phyloP scores from a whole-genome alignment of 805 yeast species.

The Yarrowia phangngaensis region DNA sequence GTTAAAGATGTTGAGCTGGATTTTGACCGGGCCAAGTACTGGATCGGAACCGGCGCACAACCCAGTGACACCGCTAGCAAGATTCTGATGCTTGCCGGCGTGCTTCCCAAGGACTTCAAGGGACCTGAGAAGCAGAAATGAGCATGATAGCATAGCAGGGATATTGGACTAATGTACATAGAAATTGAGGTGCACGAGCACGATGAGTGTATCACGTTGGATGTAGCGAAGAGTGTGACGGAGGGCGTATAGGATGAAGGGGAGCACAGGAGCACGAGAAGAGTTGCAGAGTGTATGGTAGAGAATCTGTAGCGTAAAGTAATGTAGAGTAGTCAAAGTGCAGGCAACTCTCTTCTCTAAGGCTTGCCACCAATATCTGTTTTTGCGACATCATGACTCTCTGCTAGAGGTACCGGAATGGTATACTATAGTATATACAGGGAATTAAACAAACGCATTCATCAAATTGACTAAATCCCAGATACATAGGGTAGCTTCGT shows the following conservation, averaged over 20 bases:
- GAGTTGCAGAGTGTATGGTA: no score
- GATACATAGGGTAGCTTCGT: no score
- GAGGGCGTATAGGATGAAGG: background rate
- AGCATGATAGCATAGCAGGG: background rate
- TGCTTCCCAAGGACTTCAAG: conserved; percentile 47
- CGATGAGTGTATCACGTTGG: background rate
- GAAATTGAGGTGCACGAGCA: conserved; percentile 1
- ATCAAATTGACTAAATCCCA: no score
- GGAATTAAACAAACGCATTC: no score
- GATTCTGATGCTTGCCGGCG: conserved; percentile 66
- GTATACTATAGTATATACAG: no score
- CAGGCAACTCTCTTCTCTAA: no score
- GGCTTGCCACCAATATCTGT: no score
- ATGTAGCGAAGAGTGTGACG: background rate
- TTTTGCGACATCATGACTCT: no score
- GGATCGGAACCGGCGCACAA: conserved; percentile 97
- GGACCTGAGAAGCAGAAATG: conserved; percentile 33
- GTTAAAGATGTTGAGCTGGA: conserved; percentile 79
- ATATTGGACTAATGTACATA: conserved; percentile 10
- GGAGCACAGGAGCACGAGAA: no score
- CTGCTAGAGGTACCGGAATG: no score
- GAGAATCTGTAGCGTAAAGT: no score
- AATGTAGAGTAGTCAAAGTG: no score
- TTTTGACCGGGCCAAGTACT: conserved; percentile 84
- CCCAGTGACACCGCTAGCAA: conserved; percentile 78